A percentile compares a stretch with the other conserved stretches of the same genome.
Evolutionary conservation across 768 basidiomycete genomes (phyloP).

Genomic region (Lyophyllum semitale): DNA sequence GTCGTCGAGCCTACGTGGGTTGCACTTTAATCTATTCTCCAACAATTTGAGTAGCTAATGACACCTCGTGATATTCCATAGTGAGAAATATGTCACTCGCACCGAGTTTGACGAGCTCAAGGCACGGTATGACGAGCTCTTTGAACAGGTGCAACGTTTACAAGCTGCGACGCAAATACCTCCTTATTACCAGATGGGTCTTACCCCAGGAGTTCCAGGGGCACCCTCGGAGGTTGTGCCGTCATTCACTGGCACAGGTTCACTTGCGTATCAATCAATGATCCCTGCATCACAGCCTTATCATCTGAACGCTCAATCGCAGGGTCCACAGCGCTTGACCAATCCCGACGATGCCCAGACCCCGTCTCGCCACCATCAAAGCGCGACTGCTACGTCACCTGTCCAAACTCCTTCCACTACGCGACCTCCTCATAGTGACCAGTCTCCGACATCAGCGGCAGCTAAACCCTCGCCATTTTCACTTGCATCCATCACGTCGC

Average conservation of each 20-base stretch:
- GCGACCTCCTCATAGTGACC: constrained; percentile 16
- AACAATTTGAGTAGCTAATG: constrained; percentile 11
- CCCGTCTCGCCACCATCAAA: constrained; percentile 22
- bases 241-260: constrained; percentile 22
- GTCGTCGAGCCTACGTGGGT: constrained; percentile 80
- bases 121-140: constrained; percentile 61
- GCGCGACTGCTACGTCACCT: constrained; percentile 20
- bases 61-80: constrained; percentile 25
- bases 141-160: constrained; percentile 53
- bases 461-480: constrained; percentile 37
- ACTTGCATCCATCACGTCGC: constrained; percentile 42
- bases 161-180: constrained; percentile 23
- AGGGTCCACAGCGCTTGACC: constrained; percentile 27
- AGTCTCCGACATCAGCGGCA: constrained; percentile 26
- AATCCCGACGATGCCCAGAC: constrained; percentile 27
- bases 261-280: constrained; percentile 34
- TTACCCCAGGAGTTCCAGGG: constrained; percentile 28
- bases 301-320: constrained; percentile 21
- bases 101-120: constrained; percentile 79
- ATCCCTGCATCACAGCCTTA: constrained; percentile 34
- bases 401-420: constrained; percentile 21
- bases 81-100: constrained; percentile 81
- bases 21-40: constrained; percentile 19
- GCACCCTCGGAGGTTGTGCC: constrained; percentile 33
- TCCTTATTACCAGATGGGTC: constrained; percentile 36